Conservation (phyloP, 257 asterid genomes). For the Gentiana macrophylla region DNA sequence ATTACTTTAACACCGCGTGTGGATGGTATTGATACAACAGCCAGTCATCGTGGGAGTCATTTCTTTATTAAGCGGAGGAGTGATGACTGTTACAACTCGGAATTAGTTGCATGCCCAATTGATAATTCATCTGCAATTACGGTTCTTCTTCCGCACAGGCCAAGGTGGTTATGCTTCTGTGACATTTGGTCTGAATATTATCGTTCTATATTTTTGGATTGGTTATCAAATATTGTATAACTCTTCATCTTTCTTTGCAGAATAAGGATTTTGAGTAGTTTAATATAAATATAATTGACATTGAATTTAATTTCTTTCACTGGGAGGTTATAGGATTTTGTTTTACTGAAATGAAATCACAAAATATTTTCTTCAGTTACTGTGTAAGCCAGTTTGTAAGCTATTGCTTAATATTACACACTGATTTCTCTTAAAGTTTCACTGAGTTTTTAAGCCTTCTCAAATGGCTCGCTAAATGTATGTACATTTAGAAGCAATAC, state of each 20-base stretch:
- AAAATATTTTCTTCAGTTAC: not conserved
- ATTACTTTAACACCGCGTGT: conserved; percentile 54
- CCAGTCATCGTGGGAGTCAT: conserved; percentile 90
- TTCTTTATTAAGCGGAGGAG: conserved; percentile 76
- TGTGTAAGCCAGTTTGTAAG: not conserved
- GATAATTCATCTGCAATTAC: conserved; percentile 52
- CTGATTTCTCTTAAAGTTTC: too few relatives aligned
- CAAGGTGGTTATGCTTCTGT: conserved; percentile 41
- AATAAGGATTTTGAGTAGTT: not conserved
- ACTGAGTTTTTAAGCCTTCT: too few relatives aligned
- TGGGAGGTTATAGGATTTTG: not conserved
- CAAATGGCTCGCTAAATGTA: too few relatives aligned
- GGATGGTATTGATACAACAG: conserved; percentile 73
- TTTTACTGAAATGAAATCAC: not conserved
- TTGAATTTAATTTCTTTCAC: not conserved
- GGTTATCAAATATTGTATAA: not conserved
- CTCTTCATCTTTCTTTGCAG: not conserved
- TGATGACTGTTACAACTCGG: conserved; percentile 76
- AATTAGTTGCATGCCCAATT: conserved; percentile 72
- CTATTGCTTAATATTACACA: too few relatives aligned
- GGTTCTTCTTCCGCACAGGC: conserved; percentile 73
- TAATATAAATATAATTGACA: not conserved
- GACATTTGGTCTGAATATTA: too few relatives aligned
- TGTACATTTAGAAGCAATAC: too few relatives aligned
- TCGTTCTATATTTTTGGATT: not conserved